These are phyloP conservation scores for Tephrocybe sp. DNA, from an alignment of 768 basidiomycete genomes.

Conservation along the genomic window DNA sequence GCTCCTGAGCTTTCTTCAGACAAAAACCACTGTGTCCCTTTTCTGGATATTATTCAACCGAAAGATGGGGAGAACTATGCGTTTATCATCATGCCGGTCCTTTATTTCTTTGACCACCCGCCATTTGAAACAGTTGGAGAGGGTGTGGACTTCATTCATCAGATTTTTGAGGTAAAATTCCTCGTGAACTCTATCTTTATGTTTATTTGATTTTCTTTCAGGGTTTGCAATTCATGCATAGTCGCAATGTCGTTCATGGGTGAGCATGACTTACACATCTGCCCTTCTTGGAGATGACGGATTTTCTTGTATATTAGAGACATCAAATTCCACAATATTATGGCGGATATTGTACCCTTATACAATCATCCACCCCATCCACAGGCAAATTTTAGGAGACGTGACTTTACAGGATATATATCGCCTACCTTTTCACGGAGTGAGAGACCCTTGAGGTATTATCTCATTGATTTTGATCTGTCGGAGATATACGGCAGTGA, in stretches of 20 bases:
- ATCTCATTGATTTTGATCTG: conserved; percentile 26
- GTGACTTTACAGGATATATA: conserved; percentile 12
- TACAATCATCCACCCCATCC: conserved; percentile 23
- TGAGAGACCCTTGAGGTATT: conserved; percentile 21
- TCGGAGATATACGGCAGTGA: conserved; percentile 23
- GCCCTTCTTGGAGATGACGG: not conserved
- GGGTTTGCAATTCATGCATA: conserved; percentile 32
- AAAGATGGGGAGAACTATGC: conserved; percentile 16
- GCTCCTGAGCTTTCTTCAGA: conserved; percentile 10
- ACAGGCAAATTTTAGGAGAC: conserved; percentile 4
- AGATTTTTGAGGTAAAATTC: conserved; percentile 22
- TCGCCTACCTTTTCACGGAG: conserved; percentile 14
- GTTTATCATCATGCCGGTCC: conserved; percentile 30
- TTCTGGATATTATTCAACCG: conserved; percentile 21
- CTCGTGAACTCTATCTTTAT: not conserved
- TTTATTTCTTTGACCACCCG: conserved; percentile 17
- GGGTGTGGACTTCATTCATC: conserved; percentile 25
- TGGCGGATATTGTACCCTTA: conserved; percentile 22
- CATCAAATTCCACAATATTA: conserved; percentile 25
- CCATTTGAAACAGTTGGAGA: conserved; percentile 30
- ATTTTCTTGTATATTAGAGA: conserved; percentile 6
- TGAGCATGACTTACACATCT: not conserved
- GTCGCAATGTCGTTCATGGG: conserved; percentile 29
- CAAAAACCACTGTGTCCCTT: conserved; percentile 33
- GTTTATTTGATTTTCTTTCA: conserved; percentile 5